Evolutionary conservation across 176 grass and related monocot genomes (phyloP), one percentile per base, ranked within the genome.

Genomic region (Juncus inflexus): DNA sequence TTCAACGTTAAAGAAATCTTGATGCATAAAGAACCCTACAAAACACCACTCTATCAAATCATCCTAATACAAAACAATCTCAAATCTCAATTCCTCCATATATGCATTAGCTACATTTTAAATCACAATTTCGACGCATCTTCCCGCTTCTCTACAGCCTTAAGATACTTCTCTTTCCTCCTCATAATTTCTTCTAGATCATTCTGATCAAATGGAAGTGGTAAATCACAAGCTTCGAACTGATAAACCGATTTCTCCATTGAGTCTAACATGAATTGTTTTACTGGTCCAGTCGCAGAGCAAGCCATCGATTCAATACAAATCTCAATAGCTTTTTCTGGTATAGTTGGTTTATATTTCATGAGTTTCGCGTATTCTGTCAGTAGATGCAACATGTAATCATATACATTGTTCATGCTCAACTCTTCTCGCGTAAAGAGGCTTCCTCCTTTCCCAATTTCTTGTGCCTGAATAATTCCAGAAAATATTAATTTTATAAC

Each of bases 321-420:
- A 3, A 91, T 56, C 71, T 91, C 83, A 0, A 62, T 86, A 11
- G 94, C 94, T 1, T 79, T 84, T 0, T 86, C 80, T 28, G 94
- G 94, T 50, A 89, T 64, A 19, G 72, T 75, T 54, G 94, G 94
- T 66, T 76, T 92, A 69, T 91, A 97, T 4, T 72, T 84, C 57
- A 86, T 79, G 42, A 97, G 77, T 3, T 41, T 51, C 4, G 94
- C 85, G 61, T 91, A 97, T 61, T 78, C 55, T 3, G 39, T 86
- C 16, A 97, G 49, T 76, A 84, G 70, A 67, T 97, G 94, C 50
- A 97, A 28, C 94, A 97, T 91, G 82, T 97, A 97, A 55, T 97
- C 85, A 16, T 97, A 97, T 0, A 97, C 88, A 61, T 82, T 86
- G 16, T 89, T 84, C 87, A 97, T 91, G 57, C 47, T 69, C 40